phyloP scores from a whole-genome alignment of 2,329 filamentous ascomycete species.

The Trichoderma arundinaceum region DNA sequence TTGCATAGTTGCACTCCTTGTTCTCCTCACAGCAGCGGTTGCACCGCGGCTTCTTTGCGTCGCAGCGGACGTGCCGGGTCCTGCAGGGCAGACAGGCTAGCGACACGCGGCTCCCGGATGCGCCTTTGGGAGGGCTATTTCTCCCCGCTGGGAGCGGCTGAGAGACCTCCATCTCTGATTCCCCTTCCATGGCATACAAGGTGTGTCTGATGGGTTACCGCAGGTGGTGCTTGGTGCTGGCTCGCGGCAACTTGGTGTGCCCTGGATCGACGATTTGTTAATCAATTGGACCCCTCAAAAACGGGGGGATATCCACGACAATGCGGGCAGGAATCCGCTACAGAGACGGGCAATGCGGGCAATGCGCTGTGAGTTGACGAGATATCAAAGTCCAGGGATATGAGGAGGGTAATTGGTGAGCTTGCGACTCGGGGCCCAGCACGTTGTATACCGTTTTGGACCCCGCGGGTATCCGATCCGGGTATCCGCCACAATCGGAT shows the following conservation, averaged over 20 bases:
- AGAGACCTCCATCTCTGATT: too few relatives aligned
- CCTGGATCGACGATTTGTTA: not conserved
- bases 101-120: slow-evolving; percentile 37
- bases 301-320: slow-evolving; percentile 19
- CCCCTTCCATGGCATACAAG: too few relatives aligned
- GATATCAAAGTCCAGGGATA: not conserved
- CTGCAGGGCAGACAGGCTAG: slow-evolving; percentile 59
- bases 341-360: not conserved
- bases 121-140: not conserved
- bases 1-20: slow-evolving; percentile 56
- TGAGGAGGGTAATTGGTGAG: slow-evolving; percentile 17
- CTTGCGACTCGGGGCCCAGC: not conserved
- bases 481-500: slow-evolving; percentile 25
- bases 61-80: slow-evolving; percentile 58
- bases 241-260: slow-evolving; percentile 20
- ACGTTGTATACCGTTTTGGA: slow-evolving; percentile 21
- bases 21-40: slow-evolving; percentile 51
- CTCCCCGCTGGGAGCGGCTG: not conserved
- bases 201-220: not conserved
- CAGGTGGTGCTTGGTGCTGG: not conserved
- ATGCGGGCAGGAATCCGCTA: slow-evolving; percentile 10
- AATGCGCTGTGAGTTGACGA: not conserved
- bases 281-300: not conserved
- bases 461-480: slow-evolving; percentile 31
- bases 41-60: slow-evolving; percentile 55